phyloP scores from a whole-genome alignment of 164 flowering plant species.

The Aristolochia contorta region DNA sequence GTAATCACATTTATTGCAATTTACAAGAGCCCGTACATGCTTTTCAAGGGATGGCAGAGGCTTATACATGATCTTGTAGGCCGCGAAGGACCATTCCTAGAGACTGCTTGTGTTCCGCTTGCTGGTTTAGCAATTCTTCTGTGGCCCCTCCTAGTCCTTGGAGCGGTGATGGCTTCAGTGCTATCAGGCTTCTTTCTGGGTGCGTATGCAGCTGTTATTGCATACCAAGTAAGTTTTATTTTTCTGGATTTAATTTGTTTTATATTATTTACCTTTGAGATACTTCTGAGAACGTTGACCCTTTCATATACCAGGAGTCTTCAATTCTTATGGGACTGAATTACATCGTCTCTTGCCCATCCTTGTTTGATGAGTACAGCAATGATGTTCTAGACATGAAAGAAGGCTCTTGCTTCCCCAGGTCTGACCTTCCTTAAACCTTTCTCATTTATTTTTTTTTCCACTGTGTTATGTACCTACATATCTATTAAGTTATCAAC shows the following conservation, averaged over 20 bases:
- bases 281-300: background rate
- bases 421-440: slow-evolving; percentile 23
- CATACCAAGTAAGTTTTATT: slow-evolving; percentile 51
- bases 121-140: slow-evolving; percentile 87
- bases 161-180: slow-evolving; percentile 60
- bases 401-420: slow-evolving; percentile 84
- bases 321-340: slow-evolving; percentile 61
- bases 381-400: slow-evolving; percentile 80
- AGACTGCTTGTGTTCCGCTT: slow-evolving; percentile 91
- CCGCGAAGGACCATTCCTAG: slow-evolving; percentile 93
- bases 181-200: slow-evolving; percentile 64
- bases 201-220: slow-evolving; percentile 71
- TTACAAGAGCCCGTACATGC: slow-evolving; percentile 77
- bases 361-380: slow-evolving; percentile 82
- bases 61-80: slow-evolving; percentile 84
- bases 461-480: background rate
- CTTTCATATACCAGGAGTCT: slow-evolving; percentile 44
- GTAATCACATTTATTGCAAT: slow-evolving; percentile 55
- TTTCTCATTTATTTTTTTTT: background rate
- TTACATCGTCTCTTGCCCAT: slow-evolving; percentile 55
- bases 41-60: slow-evolving; percentile 89
- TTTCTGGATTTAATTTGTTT: background rate
- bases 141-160: slow-evolving; percentile 81
- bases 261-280: background rate
- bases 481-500: slow-evolving; percentile 10